Evolutionary conservation across 768 basidiomycete species (phyloP).

Genomic region (Mycena albidolilacea): DNA sequence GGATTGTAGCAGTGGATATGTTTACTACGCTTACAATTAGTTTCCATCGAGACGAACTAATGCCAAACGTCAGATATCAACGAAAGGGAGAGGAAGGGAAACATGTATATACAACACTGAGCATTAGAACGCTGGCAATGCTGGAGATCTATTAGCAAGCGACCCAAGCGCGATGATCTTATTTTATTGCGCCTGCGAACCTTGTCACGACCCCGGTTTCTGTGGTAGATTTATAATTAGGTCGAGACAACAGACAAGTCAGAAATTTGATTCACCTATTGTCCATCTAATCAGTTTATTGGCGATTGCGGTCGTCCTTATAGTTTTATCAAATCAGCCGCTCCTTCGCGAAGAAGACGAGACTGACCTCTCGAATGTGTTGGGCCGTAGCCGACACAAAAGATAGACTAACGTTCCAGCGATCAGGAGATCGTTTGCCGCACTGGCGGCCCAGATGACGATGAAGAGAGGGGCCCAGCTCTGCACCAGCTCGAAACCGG

Average conservation of each 20-base stretch:
- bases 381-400: not conserved
- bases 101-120: not conserved
- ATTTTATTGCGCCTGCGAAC: not conserved
- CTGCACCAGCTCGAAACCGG: not conserved
- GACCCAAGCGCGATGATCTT: too few relatives aligned
- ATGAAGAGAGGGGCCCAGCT: not conserved
- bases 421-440: conserved; percentile 19
- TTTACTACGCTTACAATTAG: too few relatives aligned
- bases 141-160: not conserved
- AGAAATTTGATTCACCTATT: not conserved
- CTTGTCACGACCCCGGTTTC: conserved; percentile 26
- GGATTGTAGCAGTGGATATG: too few relatives aligned
- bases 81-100: not conserved
- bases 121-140: not conserved
- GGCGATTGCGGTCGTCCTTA: conserved; percentile 3
- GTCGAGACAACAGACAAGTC: not conserved
- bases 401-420: conserved; percentile 15
- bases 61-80: not conserved
- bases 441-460: conserved; percentile 13
- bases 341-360: not conserved
- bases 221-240: not conserved
- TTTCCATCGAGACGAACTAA: not conserved
- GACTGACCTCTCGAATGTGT: not conserved
- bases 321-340: not conserved
- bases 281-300: conserved; percentile 24